Conservation (phyloP, 495 filamentous ascomycete species). For the Xylaria longipes region DNA sequence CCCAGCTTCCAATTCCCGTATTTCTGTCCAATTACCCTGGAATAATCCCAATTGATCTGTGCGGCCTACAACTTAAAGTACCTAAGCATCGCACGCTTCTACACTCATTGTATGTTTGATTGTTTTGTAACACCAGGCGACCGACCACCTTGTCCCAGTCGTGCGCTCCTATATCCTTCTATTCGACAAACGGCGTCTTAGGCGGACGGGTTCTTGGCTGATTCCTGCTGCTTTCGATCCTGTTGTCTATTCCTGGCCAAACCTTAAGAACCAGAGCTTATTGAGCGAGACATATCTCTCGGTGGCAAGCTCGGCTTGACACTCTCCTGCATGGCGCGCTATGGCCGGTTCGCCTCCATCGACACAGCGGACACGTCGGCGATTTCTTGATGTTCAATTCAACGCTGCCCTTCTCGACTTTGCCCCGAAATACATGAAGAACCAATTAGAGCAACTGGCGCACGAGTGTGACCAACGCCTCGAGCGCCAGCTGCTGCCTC, state of each 20-base stretch:
- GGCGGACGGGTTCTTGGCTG: not conserved
- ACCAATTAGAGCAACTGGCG: conserved; percentile 35
- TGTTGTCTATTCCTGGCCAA: not conserved
- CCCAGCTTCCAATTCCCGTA: not conserved
- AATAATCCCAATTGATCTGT: not conserved
- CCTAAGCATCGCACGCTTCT: not conserved
- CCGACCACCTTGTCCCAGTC: not conserved
- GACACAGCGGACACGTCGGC: conserved; percentile 30
- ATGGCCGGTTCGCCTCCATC: conserved; percentile 35
- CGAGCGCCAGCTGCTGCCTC: conserved; percentile 36
- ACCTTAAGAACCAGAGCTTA: not conserved
- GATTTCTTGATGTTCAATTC: conserved; percentile 27
- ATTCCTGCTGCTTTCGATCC: not conserved
- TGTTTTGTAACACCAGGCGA: not conserved
- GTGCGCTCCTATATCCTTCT: not conserved
- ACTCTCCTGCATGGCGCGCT: conserved; percentile 18
- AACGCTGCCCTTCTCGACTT: conserved; percentile 38
- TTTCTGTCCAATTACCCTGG: not conserved
- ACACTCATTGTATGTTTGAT: not conserved
- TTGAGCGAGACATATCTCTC: not conserved
- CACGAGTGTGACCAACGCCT: conserved; percentile 38
- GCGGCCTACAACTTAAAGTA: not conserved
- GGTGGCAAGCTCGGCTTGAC: not conserved
- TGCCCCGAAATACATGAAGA: conserved; percentile 36
- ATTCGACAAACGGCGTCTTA: not conserved